Base-by-base conservation (phyloP, 1,284 basidiomycete genomes). In the Cutaneotrichosporon sp. region DNA sequence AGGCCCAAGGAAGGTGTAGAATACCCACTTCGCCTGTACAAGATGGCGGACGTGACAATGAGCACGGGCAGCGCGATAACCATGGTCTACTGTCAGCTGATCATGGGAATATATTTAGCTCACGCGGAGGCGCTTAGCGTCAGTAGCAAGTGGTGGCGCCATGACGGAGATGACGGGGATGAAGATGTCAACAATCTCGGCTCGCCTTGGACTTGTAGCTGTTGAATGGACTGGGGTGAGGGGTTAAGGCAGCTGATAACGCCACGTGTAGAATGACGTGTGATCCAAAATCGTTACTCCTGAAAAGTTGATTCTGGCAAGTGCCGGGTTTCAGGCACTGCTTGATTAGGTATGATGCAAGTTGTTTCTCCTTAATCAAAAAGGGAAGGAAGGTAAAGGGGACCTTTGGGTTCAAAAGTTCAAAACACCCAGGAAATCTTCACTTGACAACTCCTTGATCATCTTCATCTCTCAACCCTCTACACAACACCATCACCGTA, bases 61-160 rank as follows among this genome's bases (percentile, higher is more conserved):
- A 80, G 69, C 2, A 80, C 31, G 7, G 78, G 78, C 56, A 79
- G 75, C 6, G 78, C 73, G 47, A 80, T 70, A 68, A 80, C 76
- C 64, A 80, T 77, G 2, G 71, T 76, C 76, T 78, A 56, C 4
- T 16, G 58, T 66, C 62, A 63, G 59, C 52, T 32, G 26, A 26
- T 26, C 26, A 26, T 10, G 18, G 31, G 18, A 5, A 4, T 7
- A 49, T 50, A 13, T 34, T 13, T 1, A 26, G 56, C 72, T 68
- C 40, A 78, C 74, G 50, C 76, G 63, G 42, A 78, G 56, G 4
- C 78, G 71, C 57, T 75, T 75, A 26, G 76, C 78, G 63, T 78
- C 69, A 11, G 73, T 67, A 21, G 65, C 70, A 16, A 75, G 66
- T 5, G 72, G 67, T 5, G 72, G 71, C 4, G 70, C 65, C 71